These are phyloP conservation scores for Phlebiopsis flavidoalba DNA, from an alignment of 768 basidiomycete species.

Conservation along the genomic window DNA sequence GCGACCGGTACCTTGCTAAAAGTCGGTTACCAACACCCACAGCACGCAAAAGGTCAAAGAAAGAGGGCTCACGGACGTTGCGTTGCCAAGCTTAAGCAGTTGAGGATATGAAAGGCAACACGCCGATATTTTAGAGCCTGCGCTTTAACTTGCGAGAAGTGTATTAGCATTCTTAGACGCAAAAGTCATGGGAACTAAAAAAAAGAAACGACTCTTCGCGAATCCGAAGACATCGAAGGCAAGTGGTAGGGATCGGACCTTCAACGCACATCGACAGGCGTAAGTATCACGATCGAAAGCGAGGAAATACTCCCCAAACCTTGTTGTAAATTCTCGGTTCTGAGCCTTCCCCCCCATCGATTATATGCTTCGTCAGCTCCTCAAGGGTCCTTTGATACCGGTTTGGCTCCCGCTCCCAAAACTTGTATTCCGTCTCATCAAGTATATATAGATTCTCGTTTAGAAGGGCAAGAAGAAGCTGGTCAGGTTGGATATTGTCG, in stretches of 20 bases:
- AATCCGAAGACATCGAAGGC: slow-evolving; percentile 25
- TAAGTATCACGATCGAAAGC: not conserved
- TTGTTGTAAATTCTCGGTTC: slow-evolving; percentile 21
- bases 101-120: slow-evolving; percentile 21
- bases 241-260: slow-evolving; percentile 29
- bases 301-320: slow-evolving; percentile 11
- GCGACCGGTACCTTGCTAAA: slow-evolving; percentile 34
- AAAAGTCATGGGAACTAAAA: not conserved
- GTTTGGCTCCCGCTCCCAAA: slow-evolving; percentile 20
- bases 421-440: slow-evolving; percentile 12
- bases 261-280: not conserved
- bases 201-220: slow-evolving; percentile 11
- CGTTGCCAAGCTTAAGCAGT: slow-evolving; percentile 32
- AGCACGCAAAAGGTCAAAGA: slow-evolving; percentile 43
- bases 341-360: slow-evolving; percentile 25
- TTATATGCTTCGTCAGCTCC: slow-evolving; percentile 26
- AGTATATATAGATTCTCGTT: slow-evolving; percentile 17
- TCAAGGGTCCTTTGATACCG: slow-evolving; percentile 26
- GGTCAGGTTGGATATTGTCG: not conserved
- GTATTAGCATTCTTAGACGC: not conserved
- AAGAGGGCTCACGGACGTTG: slow-evolving; percentile 33
- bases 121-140: slow-evolving; percentile 23
- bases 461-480: not conserved
- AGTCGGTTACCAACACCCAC: slow-evolving; percentile 41
- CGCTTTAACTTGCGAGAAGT: no score